Evolutionary conservation across 345 rosid genomes (phyloP).

Genomic region (Salix purpurea): DNA sequence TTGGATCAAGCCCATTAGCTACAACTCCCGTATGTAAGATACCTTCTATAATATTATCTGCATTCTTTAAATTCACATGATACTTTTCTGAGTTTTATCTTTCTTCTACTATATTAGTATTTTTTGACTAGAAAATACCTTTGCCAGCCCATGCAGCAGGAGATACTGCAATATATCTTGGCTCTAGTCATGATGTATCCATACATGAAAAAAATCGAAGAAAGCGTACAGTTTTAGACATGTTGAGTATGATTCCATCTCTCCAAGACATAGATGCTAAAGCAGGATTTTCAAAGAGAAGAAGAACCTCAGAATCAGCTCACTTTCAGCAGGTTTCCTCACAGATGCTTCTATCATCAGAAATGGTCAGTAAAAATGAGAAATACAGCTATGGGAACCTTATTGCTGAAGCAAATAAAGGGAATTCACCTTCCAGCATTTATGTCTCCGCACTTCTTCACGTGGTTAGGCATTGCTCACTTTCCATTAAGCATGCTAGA

Average conservation of each 20-base stretch:
- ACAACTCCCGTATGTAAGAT: slow-evolving; percentile 81
- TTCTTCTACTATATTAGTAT: slow-evolving; percentile 7
- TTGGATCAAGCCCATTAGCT: slow-evolving; percentile 44
- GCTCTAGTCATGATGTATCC: slow-evolving; percentile 38
- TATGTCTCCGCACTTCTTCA: slow-evolving; percentile 88
- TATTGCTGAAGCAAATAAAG: slow-evolving; percentile 91
- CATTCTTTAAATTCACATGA: background rate
- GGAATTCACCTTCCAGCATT: slow-evolving; percentile 75
- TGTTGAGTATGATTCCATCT: slow-evolving; percentile 74
- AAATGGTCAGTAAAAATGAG: slow-evolving; percentile 39
- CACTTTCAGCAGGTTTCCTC: slow-evolving; percentile 41
- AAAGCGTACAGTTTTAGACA: slow-evolving; percentile 65
- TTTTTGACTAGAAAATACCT: slow-evolving; percentile 28
- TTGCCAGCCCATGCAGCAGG: slow-evolving; percentile 55
- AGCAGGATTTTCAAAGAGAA: slow-evolving; percentile 44
- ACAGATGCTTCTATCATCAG: slow-evolving; percentile 35
- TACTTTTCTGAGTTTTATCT: background rate
- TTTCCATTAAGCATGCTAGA: slow-evolving; percentile 90
- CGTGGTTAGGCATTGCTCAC: slow-evolving; percentile 88
- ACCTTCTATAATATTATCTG: slow-evolving; percentile 22
- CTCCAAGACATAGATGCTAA: slow-evolving; percentile 53
- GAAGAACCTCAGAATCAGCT: slow-evolving; percentile 40
- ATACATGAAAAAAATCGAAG: slow-evolving; percentile 46
- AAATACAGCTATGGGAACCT: slow-evolving; percentile 72
- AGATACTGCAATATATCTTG: slow-evolving; percentile 33